A percentile compares a stretch with the other conserved stretches of the same genome.
Conservation (phyloP, 2,329 filamentous ascomycete species). For the Aspergillus melleus region DNA sequence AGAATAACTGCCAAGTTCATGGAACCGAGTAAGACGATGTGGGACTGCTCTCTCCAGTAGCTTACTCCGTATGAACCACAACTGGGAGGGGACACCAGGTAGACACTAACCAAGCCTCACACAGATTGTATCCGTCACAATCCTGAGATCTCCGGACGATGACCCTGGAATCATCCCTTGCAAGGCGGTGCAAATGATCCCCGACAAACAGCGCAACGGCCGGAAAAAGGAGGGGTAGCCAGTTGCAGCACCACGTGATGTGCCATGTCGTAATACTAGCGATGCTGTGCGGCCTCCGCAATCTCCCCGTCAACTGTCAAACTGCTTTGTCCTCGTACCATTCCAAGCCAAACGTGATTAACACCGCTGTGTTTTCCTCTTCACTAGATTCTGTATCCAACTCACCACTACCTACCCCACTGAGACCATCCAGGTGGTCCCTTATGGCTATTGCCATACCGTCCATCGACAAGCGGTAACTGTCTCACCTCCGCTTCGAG, state of each 20-base stretch:
- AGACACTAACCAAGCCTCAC: neutral
- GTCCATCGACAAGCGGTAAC: slow-evolving; percentile 24
- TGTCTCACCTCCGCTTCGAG: slow-evolving; percentile 27
- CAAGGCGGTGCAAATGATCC: neutral
- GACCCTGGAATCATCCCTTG: too few species aligned
- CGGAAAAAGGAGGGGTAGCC: slow-evolving; percentile 9
- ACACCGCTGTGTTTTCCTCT: neutral
- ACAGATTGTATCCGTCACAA: neutral
- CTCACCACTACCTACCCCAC: neutral
- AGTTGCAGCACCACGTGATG: slow-evolving; percentile 10
- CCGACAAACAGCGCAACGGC: neutral
- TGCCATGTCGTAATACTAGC: slow-evolving; percentile 13
- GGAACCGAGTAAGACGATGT: neutral
- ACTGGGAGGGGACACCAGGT: neutral
- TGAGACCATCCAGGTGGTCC: neutral
- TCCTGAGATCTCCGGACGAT: neutral
- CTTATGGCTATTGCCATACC: slow-evolving; percentile 26
- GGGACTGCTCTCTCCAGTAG: neutral
- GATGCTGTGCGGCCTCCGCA: neutral
- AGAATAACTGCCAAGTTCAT: neutral
- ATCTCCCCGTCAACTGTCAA: neutral
- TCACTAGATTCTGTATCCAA: too few species aligned
- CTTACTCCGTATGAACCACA: neutral
- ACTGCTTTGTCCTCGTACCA: too few species aligned
- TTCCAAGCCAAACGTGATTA: neutral